phyloP scores from a whole-genome alignment of 441 rosid species.

The Jatropha podagrica region DNA sequence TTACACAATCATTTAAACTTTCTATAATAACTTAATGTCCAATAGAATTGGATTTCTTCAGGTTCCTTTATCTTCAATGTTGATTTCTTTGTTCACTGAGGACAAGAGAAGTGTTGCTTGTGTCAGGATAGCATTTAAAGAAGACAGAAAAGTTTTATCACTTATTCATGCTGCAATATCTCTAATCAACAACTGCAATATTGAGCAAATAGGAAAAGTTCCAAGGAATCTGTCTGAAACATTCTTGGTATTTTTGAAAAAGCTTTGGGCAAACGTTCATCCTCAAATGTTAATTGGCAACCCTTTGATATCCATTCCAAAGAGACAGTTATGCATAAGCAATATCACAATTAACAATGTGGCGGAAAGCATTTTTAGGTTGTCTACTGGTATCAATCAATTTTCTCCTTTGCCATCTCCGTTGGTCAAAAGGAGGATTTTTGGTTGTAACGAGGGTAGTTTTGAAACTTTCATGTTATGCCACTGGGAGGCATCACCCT shows the following conservation, averaged over 20 bases:
- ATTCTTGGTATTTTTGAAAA: constrained; percentile 36
- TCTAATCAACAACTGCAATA: constrained; percentile 43
- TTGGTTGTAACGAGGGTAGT: constrained; percentile 32
- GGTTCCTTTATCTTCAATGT: constrained; percentile 33
- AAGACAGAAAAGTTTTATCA: constrained; percentile 32
- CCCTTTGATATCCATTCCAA: constrained; percentile 21
- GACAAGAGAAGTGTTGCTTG: constrained; percentile 23
- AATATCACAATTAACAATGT: constrained; percentile 37
- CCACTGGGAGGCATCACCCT: constrained; percentile 54
- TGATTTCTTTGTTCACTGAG: constrained; percentile 28
- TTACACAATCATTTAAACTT: no score
- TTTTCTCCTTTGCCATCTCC: constrained; percentile 24
- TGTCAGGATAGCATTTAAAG: constrained; percentile 28
- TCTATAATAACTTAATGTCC: constrained; percentile 28
- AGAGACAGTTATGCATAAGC: constrained; percentile 26
- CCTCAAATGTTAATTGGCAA: constrained; percentile 30
- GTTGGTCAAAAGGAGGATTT: constrained; percentile 35
- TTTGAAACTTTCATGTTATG: constrained; percentile 40
- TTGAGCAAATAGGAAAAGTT: constrained; percentile 38
- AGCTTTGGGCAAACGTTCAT: constrained; percentile 43
- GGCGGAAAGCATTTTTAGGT: constrained; percentile 58
- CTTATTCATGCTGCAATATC: constrained; percentile 40
- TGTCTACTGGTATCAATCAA: constrained; percentile 33
- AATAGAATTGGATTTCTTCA: constrained; percentile 45
- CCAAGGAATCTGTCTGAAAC: constrained; percentile 33